A percentile compares a stretch with the other conserved stretches of the same genome.
Evolutionary conservation across 176 grass and related monocot genomes (phyloP).

Genomic region (Phyllostachys edulis): DNA sequence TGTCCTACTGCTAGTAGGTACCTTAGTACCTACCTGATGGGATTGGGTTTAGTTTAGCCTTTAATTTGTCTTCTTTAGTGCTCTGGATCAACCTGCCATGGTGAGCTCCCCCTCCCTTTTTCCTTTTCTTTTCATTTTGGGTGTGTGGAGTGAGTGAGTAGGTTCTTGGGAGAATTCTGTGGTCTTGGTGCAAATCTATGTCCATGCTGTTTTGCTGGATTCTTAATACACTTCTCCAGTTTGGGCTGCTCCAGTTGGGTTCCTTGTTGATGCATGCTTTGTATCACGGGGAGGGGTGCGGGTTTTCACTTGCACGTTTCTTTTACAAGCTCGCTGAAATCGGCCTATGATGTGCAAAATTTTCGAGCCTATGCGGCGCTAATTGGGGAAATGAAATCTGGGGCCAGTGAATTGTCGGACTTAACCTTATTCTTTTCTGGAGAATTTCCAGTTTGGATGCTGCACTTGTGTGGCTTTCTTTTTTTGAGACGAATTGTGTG

Average conservation of each 20-base stretch:
- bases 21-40: slow-evolving; percentile 21
- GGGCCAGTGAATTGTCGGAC: not conserved
- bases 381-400: slow-evolving; percentile 30
- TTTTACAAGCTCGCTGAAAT: not conserved
- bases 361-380: not conserved
- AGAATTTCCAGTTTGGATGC: not conserved
- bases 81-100: slow-evolving; percentile 41
- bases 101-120: not conserved
- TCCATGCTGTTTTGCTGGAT: slow-evolving; percentile 1
- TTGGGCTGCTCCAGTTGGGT: not conserved
- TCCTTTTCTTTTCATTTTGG: not conserved
- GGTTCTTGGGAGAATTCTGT: not conserved
- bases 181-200: not conserved
- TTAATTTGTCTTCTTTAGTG: slow-evolving; percentile 8
- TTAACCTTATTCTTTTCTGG: not conserved
- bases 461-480: not conserved
- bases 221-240: not conserved
- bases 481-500: not conserved
- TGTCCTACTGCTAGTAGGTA: slow-evolving; percentile 21
- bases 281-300: no score
- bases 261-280: not conserved
- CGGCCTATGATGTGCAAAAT: not conserved
- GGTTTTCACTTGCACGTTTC: not conserved
- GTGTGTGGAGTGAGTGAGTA: not conserved
- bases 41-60: slow-evolving; percentile 29